phyloP scores from a whole-genome alignment of 1,139 yeast species.

The Hyphopichia buzzinii region DNA sequence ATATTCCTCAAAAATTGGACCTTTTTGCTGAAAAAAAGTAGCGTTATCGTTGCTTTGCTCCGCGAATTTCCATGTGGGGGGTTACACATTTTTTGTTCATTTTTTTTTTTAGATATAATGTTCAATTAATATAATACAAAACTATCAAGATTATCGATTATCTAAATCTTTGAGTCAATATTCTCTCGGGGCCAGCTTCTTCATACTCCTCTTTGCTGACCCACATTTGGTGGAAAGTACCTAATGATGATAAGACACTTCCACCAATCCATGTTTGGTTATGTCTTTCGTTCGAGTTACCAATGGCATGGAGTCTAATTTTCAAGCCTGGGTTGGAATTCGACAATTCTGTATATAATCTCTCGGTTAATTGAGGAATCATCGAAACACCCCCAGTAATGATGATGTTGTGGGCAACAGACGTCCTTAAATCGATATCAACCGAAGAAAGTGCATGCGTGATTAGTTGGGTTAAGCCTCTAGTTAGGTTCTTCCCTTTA shows the following conservation, averaged over 20 bases:
- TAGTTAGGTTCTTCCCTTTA: conserved; percentile 13
- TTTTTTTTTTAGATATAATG: too few relatives aligned
- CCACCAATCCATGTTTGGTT: conserved; percentile 97
- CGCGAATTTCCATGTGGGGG: too few relatives aligned
- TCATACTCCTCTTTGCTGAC: conserved; percentile 88
- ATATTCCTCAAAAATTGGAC: too few relatives aligned
- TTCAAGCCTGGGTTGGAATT: conserved; percentile 85
- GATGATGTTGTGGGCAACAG: conserved; percentile 87
- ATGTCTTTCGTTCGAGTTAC: conserved; percentile 78
- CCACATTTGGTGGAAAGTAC: conserved; percentile 97
- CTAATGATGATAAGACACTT: conserved; percentile 84
- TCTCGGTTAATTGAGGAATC: conserved; percentile 83
- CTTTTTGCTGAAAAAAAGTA: too few relatives aligned
- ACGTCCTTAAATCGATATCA: conserved; percentile 89
- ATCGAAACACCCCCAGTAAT: conserved; percentile 88
- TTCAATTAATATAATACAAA: too few relatives aligned
- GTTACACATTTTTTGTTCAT: too few relatives aligned
- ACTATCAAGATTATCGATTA: too few relatives aligned
- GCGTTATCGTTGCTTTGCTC: too few relatives aligned
- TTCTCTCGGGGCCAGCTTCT: conserved; percentile 85
- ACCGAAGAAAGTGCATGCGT: conserved; percentile 65
- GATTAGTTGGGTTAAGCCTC: conserved; percentile 70
- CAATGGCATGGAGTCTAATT: conserved; percentile 83
- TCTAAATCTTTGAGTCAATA: conserved; percentile 72
- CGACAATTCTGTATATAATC: conserved; percentile 73